Evolutionary conservation across 768 basidiomycete genomes (phyloP).

Genomic region (Pleurotus salmoneostramineus): DNA sequence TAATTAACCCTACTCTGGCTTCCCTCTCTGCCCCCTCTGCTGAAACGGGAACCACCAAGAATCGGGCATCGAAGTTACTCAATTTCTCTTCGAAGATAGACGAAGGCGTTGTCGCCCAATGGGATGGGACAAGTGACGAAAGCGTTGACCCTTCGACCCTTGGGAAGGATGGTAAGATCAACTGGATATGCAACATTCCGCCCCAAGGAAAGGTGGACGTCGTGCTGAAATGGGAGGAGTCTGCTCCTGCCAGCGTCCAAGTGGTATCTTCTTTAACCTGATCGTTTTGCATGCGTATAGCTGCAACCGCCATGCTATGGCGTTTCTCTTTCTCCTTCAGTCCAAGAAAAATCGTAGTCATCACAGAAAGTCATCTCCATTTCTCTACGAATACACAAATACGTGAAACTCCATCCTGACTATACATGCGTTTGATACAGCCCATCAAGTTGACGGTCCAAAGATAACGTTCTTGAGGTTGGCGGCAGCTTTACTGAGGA

Average conservation of each 20-base stretch:
- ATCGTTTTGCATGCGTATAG: no score
- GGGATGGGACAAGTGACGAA: slow-evolving; percentile 31
- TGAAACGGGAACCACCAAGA: background rate
- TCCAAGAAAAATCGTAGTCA: no score
- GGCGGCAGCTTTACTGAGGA: no score
- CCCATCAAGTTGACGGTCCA: no score
- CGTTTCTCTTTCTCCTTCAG: no score
- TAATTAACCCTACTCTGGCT: slow-evolving; percentile 38
- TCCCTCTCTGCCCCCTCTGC: slow-evolving; percentile 11
- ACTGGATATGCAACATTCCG: slow-evolving; percentile 27
- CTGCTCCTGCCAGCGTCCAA: background rate
- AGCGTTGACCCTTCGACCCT: slow-evolving; percentile 9
- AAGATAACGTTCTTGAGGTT: no score
- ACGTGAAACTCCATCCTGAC: no score
- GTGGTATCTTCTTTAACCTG: background rate
- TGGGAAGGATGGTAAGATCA: slow-evolving; percentile 30
- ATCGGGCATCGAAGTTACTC: background rate
- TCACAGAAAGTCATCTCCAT: no score
- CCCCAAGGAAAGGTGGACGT: slow-evolving; percentile 26
- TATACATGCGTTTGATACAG: no score
- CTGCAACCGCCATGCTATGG: no score
- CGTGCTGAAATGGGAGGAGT: slow-evolving; percentile 9
- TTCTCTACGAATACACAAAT: no score
- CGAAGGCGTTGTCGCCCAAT: slow-evolving; percentile 28
- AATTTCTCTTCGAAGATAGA: background rate